Evolutionary conservation across 306 rosid genomes (phyloP), one percentile per base, ranked within the genome.

Genomic region (Cucurbita pepo): DNA sequence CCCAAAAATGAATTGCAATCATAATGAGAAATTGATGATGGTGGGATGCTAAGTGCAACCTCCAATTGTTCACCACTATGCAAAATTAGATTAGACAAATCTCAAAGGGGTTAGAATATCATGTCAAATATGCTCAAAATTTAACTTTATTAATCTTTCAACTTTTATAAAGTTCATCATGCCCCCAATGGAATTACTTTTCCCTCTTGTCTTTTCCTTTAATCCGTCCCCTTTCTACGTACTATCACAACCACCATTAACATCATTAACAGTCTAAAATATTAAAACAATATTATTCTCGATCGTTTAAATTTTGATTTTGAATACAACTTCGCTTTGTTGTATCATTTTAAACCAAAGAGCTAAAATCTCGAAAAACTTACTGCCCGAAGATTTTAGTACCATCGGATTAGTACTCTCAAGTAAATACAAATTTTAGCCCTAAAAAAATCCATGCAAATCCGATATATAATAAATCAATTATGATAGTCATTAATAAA

Each of bases 81-180:
- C 52, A 47, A 47, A 47, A 12, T 10, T 47, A 10, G 47, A 43
- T 43, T 43, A 8, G 52, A 47, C 52, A 69, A 6, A 15, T 69
- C 58, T 50, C 14, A 69, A 69, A 69, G 19, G 54, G 44, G 44
- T 69, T 69, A 22, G 13, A 67, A 67, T 11, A 69, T 69, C 45
- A 69, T 69, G 73, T 69, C 45, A 69, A 69, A 69, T 69, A 69
- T 69, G 73, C 73, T 50, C 58, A 48, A 69, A 50, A 48, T 69
- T 30, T 69, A 69, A 69, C 73, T 69, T 69, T 69, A 50, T 69
- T 69, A 50, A 69, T 69, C 58, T 34, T 69, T 48, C 73, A 50
- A 69, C 73, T 69, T 69, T 50, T 69, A 69, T 69, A 69, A 69
- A 69, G 73, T 50, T 69, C 25, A 69, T 69, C 73, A 69, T 69